Evolutionary conservation across 139 green algal genomes (phyloP), one percentile per base, ranked within the genome.

Genomic region (Parachlorella kessleri): DNA sequence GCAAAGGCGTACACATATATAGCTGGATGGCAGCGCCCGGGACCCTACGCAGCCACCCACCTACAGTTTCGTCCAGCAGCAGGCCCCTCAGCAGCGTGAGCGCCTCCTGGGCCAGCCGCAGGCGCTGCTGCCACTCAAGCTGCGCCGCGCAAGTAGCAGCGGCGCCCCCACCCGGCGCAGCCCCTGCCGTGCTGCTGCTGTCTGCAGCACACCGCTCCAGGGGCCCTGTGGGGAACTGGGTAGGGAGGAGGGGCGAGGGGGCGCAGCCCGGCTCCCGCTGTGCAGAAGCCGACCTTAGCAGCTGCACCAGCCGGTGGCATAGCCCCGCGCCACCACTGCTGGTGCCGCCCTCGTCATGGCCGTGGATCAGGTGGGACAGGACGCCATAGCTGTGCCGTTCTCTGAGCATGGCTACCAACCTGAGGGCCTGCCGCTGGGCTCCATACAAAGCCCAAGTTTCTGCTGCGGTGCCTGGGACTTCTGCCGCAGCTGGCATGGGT

Each of bases 61-160:
- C 48, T 59, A 59, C 48, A 41, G n/a, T 48, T 1, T 79, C 78
- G 1, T 75, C 68, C 4, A 54, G 23, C 36, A 85, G 71, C 39
- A 85, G 37, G 48, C 80, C 74, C 1, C 80, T 36, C 48, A 85
- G 74, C n/a, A 85, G 74, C 35, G 80, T 85, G 32, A 82, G 66
- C 3, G 73, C 77, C 66, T 85, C 80, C 32, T 85, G 80, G 26
- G 55, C 74, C 76, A 85, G 42, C 5, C 80, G 80, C 37, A 85
- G 74, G 35, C 79, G 79, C 59, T 75, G 70, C 55, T 81, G 79
- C 72, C 73, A 79, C 7, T 33, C 70, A 40, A 41, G 42, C 39
- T 84, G 79, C 73, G 40, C 73, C n/a, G 35, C n/a, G n/a, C n/a
- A n/a, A n/a, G 39, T 40, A 79, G 74, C 74, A 79, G 74, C 74